These are phyloP conservation scores for Capronia epimyces DNA, from an alignment of 2,329 filamentous ascomycete species.

Conservation along the genomic window DNA sequence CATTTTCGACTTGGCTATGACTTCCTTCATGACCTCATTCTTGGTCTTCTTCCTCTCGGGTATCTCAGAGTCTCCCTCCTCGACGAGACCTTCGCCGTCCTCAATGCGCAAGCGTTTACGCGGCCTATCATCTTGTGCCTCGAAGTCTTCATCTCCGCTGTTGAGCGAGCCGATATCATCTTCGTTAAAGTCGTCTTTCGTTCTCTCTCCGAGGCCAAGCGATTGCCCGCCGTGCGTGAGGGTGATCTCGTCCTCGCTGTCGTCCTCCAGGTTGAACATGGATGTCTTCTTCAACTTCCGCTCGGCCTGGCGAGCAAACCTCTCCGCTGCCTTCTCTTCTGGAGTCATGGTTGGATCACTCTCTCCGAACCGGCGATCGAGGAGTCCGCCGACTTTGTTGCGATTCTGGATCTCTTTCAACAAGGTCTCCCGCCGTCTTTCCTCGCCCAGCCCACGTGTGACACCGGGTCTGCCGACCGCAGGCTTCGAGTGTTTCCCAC, in stretches of 20 bases:
- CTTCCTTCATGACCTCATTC: constrained; percentile 94
- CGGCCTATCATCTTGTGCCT: constrained; percentile 35
- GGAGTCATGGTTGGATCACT: constrained; percentile 89
- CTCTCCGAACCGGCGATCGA: constrained; percentile 93
- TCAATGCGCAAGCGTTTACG: constrained; percentile 51
- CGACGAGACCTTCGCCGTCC: constrained; percentile 39
- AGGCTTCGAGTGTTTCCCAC: constrained; percentile 52
- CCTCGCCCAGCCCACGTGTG: constrained; percentile 79
- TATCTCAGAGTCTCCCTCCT: constrained; percentile 46
- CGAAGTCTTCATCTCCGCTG: constrained; percentile 41
- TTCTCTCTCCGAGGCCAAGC: constrained; percentile 55
- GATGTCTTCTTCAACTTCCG: constrained; percentile 68
- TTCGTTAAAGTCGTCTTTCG: constrained; percentile 71
- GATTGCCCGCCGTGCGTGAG: constrained; percentile 81
- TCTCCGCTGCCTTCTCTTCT: constrained; percentile 84
- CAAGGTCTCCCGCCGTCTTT: constrained; percentile 74
- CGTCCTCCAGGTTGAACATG: constrained; percentile 87
- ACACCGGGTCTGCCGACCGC: constrained; percentile 71
- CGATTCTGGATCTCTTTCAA: constrained; percentile 83
- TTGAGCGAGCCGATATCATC: constrained; percentile 47
- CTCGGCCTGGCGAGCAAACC: constrained; percentile 85
- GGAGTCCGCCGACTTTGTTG: constrained; percentile 85
- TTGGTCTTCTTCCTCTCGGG: constrained; percentile 89
- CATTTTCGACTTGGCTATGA: constrained; percentile 94
- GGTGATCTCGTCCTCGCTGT: constrained; percentile 60